Evolutionary conservation across 2,329 filamentous ascomycete genomes (phyloP).

Genomic region (Penicillium nordicum): DNA sequence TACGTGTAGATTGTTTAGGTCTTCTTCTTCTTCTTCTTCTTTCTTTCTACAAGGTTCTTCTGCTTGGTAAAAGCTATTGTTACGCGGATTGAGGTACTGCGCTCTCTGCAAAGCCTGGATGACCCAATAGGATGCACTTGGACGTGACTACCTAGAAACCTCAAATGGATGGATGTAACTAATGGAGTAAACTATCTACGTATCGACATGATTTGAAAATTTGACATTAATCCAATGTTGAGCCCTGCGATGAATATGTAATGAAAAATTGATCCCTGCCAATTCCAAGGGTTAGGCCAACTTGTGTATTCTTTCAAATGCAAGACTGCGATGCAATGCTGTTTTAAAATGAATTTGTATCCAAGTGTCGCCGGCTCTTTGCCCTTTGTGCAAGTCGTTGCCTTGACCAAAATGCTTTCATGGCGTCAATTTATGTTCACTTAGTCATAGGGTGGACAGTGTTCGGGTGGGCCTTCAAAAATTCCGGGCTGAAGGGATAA

Average conservation of each 20-base stretch:
- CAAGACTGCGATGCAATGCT: neutral
- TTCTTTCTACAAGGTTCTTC: neutral
- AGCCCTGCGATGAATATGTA: neutral
- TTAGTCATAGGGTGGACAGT: neutral
- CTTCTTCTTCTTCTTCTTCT: neutral
- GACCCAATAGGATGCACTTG: too few relatives aligned
- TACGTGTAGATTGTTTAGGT: neutral
- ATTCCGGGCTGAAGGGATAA: neutral
- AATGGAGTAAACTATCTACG: too few relatives aligned
- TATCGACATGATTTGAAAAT: neutral
- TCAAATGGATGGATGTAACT: too few relatives aligned
- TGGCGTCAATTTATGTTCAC: neutral
- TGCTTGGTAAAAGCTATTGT: neutral
- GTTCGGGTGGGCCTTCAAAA: neutral
- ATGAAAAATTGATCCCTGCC: neutral
- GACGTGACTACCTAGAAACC: too few relatives aligned
- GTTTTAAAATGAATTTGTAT: neutral
- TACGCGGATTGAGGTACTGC: too few relatives aligned
- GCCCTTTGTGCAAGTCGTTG: too few relatives aligned
- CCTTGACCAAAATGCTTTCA: too few relatives aligned
- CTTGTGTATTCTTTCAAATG: neutral
- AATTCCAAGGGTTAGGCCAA: neutral
- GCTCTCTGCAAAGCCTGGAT: too few relatives aligned
- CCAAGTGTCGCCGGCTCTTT: too few relatives aligned
- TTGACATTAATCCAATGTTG: neutral